A percentile compares a stretch with the other conserved stretches of the same genome.
These are phyloP conservation scores for Bisporella sp. DNA, from an alignment of 2,329 filamentous ascomycete species.

Conservation along the genomic window DNA sequence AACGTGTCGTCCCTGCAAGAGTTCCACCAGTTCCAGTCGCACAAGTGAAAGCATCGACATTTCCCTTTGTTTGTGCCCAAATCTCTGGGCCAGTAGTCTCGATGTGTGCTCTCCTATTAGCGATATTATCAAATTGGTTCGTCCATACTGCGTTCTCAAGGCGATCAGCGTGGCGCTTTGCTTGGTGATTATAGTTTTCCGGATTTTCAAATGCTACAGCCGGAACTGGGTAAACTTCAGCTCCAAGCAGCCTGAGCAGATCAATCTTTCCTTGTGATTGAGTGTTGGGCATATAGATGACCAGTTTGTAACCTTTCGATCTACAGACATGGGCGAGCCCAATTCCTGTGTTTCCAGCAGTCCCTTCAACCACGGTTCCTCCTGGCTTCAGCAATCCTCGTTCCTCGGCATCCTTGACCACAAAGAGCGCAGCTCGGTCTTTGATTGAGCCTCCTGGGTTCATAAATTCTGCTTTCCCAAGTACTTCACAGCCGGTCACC, in stretches of 20 bases:
- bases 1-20: constrained; percentile 80
- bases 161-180: constrained; percentile 76
- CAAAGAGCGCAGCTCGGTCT: constrained; percentile 89
- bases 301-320: constrained; percentile 83
- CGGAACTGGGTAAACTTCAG: constrained; percentile 92
- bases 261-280: constrained; percentile 98
- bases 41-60: constrained; percentile 90
- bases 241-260: constrained; percentile 80
- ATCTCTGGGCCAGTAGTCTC: constrained; percentile 98
- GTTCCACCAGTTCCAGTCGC: constrained; percentile 91
- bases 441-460: constrained; percentile 96
- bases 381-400: constrained; percentile 73
- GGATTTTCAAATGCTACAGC: constrained; percentile 94
- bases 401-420: constrained; percentile 90
- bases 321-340: constrained; percentile 95
- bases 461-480: constrained; percentile 98
- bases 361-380: constrained; percentile 94
- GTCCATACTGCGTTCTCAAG: constrained; percentile 94
- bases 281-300: constrained; percentile 99
- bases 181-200: constrained; percentile 97
- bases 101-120: constrained; percentile 88
- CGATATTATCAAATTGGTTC: constrained; percentile 96
- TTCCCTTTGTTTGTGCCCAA: constrained; percentile 83
- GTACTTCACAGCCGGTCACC: constrained; percentile 85
- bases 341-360: constrained; percentile 96